Evolutionary conservation across 2,329 filamentous ascomycete species (phyloP).

Genomic region (Aspergillus chevalieri): DNA sequence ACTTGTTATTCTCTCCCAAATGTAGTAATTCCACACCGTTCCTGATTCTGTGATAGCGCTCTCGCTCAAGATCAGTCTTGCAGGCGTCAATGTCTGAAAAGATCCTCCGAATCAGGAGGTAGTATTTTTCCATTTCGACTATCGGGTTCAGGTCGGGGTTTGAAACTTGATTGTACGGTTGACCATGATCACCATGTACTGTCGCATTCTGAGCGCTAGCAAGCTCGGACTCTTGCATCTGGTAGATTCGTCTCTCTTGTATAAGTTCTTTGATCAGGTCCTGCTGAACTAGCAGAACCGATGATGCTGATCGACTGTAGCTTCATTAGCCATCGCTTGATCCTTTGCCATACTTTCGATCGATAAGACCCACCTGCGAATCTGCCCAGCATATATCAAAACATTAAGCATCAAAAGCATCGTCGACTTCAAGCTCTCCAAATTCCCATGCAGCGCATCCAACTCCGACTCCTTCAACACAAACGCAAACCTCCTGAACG

Average conservation of each 20-base stretch:
- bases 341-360: too few species aligned
- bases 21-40: not conserved
- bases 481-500: constrained; percentile 13
- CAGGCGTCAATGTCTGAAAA: not conserved
- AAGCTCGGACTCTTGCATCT: not conserved
- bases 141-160: too few species aligned
- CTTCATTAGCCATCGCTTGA: not conserved
- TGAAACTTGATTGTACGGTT: too few species aligned
- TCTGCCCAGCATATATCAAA: constrained; percentile 24
- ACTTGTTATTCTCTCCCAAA: not conserved
- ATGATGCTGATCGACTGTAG: not conserved
- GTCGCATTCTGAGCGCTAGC: too few species aligned
- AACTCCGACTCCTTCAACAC: constrained; percentile 18
- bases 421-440: constrained; percentile 28
- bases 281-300: not conserved
- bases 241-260: not conserved
- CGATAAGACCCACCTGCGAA: constrained; percentile 7
- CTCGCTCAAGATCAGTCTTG: not conserved
- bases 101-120: not conserved
- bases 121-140: not conserved
- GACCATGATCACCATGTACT: too few species aligned
- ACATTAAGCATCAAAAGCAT: constrained; percentile 26
- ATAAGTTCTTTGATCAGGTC: not conserved
- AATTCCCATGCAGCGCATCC: constrained; percentile 19
- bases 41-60: not conserved